Evolutionary conservation across 176 grass and related monocot genomes (phyloP), one percentile per base, ranked within the genome.

Genomic region (Pharus latifolius): DNA sequence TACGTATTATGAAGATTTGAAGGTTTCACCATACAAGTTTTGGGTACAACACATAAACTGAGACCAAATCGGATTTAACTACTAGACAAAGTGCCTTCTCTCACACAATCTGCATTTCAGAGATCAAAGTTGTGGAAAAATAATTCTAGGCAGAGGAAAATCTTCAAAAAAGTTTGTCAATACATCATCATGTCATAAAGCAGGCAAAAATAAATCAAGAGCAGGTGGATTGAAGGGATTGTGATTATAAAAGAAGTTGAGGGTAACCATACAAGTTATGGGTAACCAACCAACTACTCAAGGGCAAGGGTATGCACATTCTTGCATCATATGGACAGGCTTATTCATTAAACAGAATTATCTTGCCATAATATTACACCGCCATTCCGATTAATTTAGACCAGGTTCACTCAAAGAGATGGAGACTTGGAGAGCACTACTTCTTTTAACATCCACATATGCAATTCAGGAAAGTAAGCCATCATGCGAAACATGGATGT

Each of bases 261-360:
- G n/a, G 20, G 51, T 56, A 71, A 49, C 24, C 17, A 74, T 34
- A n/a, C 59, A 65, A 81, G 15, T 38, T 18, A 65, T 10, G 0
- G 49, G 14, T 27, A 65, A 28, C 2, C 37, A 60, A 25, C n/a
- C n/a, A n/a, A n/a, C n/a, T n/a, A n/a, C n/a, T n/a, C n/a, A n/a
- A n/a, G n/a, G n/a, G n/a, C n/a, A n/a, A n/a, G n/a, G n/a, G n/a
- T n/a, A n/a, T n/a, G n/a, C n/a, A n/a, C n/a, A 63, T 17, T 73
- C 28, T 64, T 33, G 50, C 40, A 63, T 43, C 34, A 44, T 25
- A 62, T 33, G 22, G 45, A 56, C 40, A 64, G 27, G 13, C 40
- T 61, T 70, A 27, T 60, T 76, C 25, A 32, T 64, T 40, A 50
- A 79, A 47, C 56, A 58, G 49, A 79, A 23, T 40, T 55, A 64